phyloP scores from a whole-genome alignment of 176 grass and related monocot species.

The bread wheat (Triticum aestivum) region DNA sequence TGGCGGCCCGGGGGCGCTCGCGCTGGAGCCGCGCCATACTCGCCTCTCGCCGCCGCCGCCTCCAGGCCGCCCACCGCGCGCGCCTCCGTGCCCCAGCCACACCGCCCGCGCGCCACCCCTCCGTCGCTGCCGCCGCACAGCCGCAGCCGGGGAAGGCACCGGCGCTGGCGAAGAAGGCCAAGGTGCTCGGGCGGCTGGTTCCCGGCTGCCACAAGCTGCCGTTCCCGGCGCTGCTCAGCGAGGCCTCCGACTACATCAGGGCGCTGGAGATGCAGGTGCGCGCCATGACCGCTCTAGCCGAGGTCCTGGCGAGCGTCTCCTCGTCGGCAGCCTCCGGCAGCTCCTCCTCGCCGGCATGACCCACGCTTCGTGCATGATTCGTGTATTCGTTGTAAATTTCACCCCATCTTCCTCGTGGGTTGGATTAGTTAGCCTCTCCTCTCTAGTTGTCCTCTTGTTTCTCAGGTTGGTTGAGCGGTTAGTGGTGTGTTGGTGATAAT shows the following conservation, averaged over 20 bases:
- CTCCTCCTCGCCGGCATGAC: slow-evolving; percentile 31
- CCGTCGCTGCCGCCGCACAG: not conserved
- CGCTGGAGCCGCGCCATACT: slow-evolving; percentile 95
- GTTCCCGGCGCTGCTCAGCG: slow-evolving; percentile 60
- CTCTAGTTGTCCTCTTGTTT: slow-evolving; percentile 28
- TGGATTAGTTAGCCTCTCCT: slow-evolving; percentile 36
- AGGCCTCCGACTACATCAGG: slow-evolving; percentile 79
- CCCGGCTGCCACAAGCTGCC: slow-evolving; percentile 80
- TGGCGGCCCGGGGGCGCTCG: slow-evolving; percentile 58
- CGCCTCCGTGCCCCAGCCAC: slow-evolving; percentile 18
- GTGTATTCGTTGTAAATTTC: slow-evolving; percentile 65
- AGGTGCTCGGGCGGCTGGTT: slow-evolving; percentile 69
- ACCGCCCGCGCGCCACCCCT: not conserved
- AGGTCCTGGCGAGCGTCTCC: slow-evolving; percentile 56
- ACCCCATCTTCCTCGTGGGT: not conserved
- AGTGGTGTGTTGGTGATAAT: slow-evolving; percentile 32
- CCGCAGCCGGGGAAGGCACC: not conserved
- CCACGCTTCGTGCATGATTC: slow-evolving; percentile 30
- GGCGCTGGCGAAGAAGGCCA: slow-evolving; percentile 57
- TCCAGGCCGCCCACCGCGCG: slow-evolving; percentile 39
- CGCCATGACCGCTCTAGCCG: slow-evolving; percentile 71
- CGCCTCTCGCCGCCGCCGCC: slow-evolving; percentile 34
- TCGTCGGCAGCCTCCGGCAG: not conserved
- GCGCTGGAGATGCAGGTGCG: slow-evolving; percentile 98
- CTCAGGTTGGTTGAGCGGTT: slow-evolving; percentile 35